Conservation (phyloP, 345 rosid species). For the Pistacia atlantica region DNA sequence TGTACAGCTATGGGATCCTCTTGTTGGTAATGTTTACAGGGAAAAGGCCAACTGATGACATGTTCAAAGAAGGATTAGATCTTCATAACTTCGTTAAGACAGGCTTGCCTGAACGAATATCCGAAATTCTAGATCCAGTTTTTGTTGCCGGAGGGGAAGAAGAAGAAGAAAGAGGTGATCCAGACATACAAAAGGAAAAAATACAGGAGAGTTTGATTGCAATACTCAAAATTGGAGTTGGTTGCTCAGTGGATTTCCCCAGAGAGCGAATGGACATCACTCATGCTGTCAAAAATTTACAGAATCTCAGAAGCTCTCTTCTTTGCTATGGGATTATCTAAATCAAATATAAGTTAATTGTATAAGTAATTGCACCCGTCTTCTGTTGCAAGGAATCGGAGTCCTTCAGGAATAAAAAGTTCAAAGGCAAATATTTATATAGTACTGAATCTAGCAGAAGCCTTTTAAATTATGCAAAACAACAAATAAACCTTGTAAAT, state of each 20-base stretch:
- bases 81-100: conserved; percentile 1
- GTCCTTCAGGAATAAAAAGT: neutral
- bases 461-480: no score
- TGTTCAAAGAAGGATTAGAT: conserved; percentile 9
- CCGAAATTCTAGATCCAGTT: conserved; percentile 15
- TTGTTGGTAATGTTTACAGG: conserved; percentile 23
- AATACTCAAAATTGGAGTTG: conserved; percentile 18
- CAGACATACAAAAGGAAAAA: neutral
- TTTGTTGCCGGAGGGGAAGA: conserved; percentile 1
- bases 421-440: neutral
- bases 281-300: conserved; percentile 9
- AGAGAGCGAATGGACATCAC: conserved; percentile 10
- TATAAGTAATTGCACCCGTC: no score
- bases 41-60: neutral
- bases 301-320: conserved; percentile 27
- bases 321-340: neutral
- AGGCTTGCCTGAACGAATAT: conserved; percentile 11
- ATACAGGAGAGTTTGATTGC: conserved; percentile 22
- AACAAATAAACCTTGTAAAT: no score
- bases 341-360: no score
- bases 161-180: neutral
- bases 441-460: no score
- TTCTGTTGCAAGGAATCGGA: neutral
- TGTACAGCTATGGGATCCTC: conserved; percentile 25
- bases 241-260: conserved; percentile 20